These are phyloP conservation scores for Hypoxylon rickii DNA, from an alignment of 495 filamentous ascomycete species.

Conservation along the genomic window DNA sequence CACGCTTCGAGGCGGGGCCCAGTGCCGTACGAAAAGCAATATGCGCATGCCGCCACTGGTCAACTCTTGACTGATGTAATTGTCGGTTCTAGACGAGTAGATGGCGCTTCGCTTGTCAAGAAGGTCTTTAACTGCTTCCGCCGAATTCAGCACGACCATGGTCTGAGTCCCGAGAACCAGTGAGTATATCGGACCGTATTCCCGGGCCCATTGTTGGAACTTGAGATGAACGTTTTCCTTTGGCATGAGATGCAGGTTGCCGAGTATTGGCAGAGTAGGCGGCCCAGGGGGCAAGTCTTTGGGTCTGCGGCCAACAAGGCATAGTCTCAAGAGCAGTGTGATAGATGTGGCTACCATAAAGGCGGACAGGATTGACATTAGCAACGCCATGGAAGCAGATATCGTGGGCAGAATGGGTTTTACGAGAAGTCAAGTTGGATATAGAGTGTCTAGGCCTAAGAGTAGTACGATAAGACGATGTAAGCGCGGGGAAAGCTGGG, in stretches of 20 bases:
- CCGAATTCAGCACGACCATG: conserved; percentile 38
- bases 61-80: not conserved
- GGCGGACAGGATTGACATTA: no score
- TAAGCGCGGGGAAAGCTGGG: no score
- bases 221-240: conserved; percentile 39
- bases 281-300: conserved; percentile 42
- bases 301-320: conserved; percentile 26
- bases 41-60: not conserved
- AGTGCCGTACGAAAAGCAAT: not conserved
- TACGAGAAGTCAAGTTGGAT: no score
- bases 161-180: conserved; percentile 45
- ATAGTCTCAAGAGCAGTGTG: no score
- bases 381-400: no score
- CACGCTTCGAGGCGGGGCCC: no score
- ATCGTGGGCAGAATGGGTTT: no score
- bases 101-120: conserved; percentile 42
- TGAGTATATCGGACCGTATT: conserved; percentile 46
- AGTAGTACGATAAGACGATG: no score
- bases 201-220: conserved; percentile 44
- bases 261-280: conserved; percentile 43
- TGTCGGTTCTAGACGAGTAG: not conserved
- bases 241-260: conserved; percentile 37
- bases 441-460: no score
- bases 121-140: conserved; percentile 3
- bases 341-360: no score